These are phyloP conservation scores for Apiospora marii DNA, from an alignment of 2,329 filamentous ascomycete species.

Conservation along the genomic window DNA sequence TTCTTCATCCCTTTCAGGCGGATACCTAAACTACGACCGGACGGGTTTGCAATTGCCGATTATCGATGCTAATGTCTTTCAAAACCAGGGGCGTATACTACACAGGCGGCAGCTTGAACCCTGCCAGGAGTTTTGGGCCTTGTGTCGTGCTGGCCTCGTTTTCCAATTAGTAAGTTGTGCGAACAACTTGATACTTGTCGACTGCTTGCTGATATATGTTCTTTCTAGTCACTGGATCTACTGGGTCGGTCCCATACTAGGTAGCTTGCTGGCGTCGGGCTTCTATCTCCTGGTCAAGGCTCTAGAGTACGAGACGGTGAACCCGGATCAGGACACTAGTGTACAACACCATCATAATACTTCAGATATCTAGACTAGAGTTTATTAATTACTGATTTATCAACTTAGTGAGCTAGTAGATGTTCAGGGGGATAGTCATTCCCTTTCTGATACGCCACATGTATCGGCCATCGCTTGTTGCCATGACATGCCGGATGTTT, in stretches of 20 bases:
- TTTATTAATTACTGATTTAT: neutral
- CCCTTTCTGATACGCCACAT: neutral
- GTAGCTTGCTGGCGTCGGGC: neutral
- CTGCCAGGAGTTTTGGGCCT: conserved; percentile 20
- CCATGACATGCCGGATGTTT: neutral
- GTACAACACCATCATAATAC: neutral
- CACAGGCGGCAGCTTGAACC: conserved; percentile 18
- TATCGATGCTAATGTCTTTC: neutral
- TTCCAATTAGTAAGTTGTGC: neutral
- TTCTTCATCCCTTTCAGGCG: neutral
- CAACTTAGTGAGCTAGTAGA: neutral
- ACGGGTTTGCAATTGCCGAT: neutral
- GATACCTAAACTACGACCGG: no score
- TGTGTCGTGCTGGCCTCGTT: conserved; percentile 14
- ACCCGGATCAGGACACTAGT: neutral
- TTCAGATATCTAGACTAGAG: no score
- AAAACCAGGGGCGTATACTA: conserved; percentile 14
- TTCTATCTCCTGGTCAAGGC: conserved; percentile 20
- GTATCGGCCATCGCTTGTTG: neutral
- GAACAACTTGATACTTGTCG: neutral
- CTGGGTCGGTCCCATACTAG: conserved; percentile 21
- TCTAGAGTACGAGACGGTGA: conserved; percentile 1
- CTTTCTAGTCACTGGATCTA: conserved; percentile 23
- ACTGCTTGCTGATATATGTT: neutral
- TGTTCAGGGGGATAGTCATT: neutral